phyloP scores from a whole-genome alignment of 306 rosid species.

The Glycine soja region DNA sequence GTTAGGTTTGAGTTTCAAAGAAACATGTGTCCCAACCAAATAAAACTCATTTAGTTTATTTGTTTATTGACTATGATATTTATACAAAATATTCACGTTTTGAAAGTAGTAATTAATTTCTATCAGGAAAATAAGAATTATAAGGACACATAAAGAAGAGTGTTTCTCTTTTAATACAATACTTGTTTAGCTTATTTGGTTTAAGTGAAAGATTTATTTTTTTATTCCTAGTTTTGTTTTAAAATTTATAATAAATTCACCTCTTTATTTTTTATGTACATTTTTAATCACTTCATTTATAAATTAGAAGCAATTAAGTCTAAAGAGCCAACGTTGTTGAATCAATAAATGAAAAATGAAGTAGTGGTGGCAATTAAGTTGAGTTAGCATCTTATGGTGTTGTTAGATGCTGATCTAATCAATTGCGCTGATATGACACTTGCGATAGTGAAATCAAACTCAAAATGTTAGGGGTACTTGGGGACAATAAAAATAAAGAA shows the following conservation, averaged over 20 bases:
- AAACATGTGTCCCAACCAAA: too few species aligned
- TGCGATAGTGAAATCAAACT: neutral
- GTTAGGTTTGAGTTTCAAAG: too few species aligned
- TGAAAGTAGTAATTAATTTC: too few species aligned
- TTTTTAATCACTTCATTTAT: neutral
- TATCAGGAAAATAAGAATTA: too few species aligned
- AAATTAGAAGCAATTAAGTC: neutral
- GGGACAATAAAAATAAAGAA: neutral
- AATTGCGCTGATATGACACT: neutral
- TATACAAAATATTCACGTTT: too few species aligned
- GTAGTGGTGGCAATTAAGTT: neutral
- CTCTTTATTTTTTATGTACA: neutral
- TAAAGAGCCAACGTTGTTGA: neutral
- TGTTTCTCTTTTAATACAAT: too few species aligned
- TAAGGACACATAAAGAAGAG: too few species aligned
- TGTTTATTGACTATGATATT: too few species aligned
- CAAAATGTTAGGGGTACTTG: neutral
- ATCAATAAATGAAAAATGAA: neutral
- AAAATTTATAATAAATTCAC: neutral
- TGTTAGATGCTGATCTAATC: neutral
- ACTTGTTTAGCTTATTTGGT: too few species aligned
- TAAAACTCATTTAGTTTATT: too few species aligned
- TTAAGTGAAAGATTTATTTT: neutral
- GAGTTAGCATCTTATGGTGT: neutral
- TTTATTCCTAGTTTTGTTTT: neutral